phyloP scores from a whole-genome alignment of 2,329 filamentous ascomycete species.

The Madurella fahalii region DNA sequence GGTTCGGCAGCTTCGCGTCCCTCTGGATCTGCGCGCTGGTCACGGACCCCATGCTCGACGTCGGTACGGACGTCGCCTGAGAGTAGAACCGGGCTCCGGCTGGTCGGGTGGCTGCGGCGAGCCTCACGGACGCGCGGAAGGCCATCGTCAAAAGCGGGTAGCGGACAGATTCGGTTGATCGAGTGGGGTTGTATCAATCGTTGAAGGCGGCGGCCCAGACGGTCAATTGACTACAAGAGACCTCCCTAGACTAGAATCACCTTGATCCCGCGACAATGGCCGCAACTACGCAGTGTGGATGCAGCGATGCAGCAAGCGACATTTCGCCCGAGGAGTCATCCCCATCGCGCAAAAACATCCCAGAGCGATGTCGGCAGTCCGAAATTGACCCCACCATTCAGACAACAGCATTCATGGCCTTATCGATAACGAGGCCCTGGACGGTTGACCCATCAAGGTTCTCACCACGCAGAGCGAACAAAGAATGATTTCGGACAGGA shows the following conservation, averaged over 20 bases:
- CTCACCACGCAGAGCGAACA: background rate
- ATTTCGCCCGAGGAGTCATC: slow-evolving; percentile 1
- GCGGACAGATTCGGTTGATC: too few species aligned
- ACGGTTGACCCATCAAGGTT: slow-evolving; percentile 14
- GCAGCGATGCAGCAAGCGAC: background rate
- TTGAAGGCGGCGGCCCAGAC: background rate
- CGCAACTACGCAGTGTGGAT: background rate
- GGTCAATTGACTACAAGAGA: slow-evolving; percentile 1
- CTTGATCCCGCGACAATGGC: background rate
- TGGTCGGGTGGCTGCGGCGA: slow-evolving; percentile 24
- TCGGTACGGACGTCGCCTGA: slow-evolving; percentile 34
- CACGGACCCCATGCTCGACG: slow-evolving; percentile 35
- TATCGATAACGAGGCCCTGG: slow-evolving; percentile 15
- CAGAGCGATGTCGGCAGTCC: slow-evolving; percentile 11
- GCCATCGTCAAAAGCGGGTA: slow-evolving; percentile 39
- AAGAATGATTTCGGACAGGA: background rate
- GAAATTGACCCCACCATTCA: slow-evolving; percentile 6
- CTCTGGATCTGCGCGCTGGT: slow-evolving; percentile 29
- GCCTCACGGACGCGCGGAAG: slow-evolving; percentile 36
- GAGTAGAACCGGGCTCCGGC: slow-evolving; percentile 30
- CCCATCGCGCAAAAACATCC: slow-evolving; percentile 4
- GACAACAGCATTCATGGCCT: background rate
- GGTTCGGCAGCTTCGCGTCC: slow-evolving; percentile 50
- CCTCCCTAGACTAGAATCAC: background rate
- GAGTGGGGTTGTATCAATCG: too few species aligned